phyloP scores from a whole-genome alignment of 768 basidiomycete genomes.

The Rhodotorula graminis region DNA sequence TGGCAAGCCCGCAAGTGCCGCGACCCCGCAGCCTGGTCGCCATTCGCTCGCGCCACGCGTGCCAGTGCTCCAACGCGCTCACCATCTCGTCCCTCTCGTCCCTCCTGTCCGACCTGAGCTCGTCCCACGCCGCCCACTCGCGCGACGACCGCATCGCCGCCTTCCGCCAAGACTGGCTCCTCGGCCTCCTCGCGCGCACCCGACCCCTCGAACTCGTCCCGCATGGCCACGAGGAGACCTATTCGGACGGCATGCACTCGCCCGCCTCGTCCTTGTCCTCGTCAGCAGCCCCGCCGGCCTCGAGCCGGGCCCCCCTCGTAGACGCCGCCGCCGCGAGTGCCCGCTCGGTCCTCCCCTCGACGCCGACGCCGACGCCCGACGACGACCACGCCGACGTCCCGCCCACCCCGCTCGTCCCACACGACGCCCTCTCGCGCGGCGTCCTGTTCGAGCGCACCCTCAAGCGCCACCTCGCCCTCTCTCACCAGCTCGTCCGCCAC shows the following conservation, averaged over 20 bases:
- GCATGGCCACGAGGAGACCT: background rate
- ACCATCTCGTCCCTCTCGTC: conserved; percentile 12
- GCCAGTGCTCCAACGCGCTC: conserved; percentile 4
- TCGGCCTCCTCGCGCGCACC: background rate
- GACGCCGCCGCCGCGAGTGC: no score
- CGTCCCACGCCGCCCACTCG: background rate
- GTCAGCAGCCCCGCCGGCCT: no score
- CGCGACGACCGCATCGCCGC: conserved; percentile 16
- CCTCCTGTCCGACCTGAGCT: conserved; percentile 22
- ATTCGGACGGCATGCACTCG: conserved; percentile 8
- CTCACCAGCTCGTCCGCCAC: conserved; percentile 10
- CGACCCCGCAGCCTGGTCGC: conserved; percentile 1
- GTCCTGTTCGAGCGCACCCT: conserved; percentile 25
- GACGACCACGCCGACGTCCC: background rate
- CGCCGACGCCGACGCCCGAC: background rate
- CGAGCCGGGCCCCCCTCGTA: no score
- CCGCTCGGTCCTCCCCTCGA: no score
- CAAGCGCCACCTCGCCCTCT: background rate
- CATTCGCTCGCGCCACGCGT: conserved; percentile 3
- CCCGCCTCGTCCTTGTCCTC: background rate
- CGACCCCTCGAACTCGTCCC: background rate
- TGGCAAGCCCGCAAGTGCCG: no score
- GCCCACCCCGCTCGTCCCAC: background rate
- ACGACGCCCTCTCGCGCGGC: conserved; percentile 13
- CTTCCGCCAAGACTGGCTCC: conserved; percentile 20